A percentile compares a stretch with the other conserved stretches of the same genome.
phyloP scores from a whole-genome alignment of 2,329 filamentous ascomycete genomes.

The Ophiocordyceps australis region DNA sequence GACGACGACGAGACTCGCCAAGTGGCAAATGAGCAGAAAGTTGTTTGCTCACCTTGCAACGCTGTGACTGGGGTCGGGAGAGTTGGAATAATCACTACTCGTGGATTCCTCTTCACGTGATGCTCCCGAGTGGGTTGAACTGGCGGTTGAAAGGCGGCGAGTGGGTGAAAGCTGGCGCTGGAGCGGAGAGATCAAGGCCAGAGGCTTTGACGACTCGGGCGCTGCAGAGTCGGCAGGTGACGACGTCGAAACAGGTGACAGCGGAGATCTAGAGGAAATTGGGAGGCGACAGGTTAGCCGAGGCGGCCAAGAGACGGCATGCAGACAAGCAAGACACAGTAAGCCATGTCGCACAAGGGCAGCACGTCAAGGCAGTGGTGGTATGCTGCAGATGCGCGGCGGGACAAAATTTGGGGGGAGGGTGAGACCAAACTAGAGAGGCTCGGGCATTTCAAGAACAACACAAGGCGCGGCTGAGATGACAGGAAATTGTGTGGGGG shows the following conservation, averaged over 20 bases:
- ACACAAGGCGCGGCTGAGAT: too few species aligned
- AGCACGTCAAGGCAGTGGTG: too few species aligned
- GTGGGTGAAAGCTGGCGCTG: conserved; percentile 8
- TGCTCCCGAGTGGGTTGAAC: conserved; percentile 1
- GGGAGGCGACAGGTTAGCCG: neutral
- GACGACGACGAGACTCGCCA: too few species aligned
- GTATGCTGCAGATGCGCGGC: too few species aligned
- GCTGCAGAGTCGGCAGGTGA: conserved; percentile 25
- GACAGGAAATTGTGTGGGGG: too few species aligned
- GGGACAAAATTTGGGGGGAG: neutral
- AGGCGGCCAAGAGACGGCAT: too few species aligned
- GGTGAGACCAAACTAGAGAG: neutral
- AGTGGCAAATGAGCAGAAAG: too few species aligned
- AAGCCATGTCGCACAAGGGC: too few species aligned
- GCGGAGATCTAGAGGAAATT: conserved; percentile 22
- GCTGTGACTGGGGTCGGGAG: conserved; percentile 14
- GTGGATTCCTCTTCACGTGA: conserved; percentile 12
- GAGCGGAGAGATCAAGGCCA: conserved; percentile 4
- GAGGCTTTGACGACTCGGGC: conserved; percentile 15
- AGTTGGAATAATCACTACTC: conserved; percentile 17
- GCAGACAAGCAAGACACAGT: too few species aligned
- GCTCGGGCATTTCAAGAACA: neutral
- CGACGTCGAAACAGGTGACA: conserved; percentile 29
- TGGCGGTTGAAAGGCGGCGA: conserved; percentile 3
- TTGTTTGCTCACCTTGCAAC: too few species aligned